Evolutionary conservation across 192 early-diverging fungal genomes (phyloP).

Genomic region (Rhizophagus sp.): DNA sequence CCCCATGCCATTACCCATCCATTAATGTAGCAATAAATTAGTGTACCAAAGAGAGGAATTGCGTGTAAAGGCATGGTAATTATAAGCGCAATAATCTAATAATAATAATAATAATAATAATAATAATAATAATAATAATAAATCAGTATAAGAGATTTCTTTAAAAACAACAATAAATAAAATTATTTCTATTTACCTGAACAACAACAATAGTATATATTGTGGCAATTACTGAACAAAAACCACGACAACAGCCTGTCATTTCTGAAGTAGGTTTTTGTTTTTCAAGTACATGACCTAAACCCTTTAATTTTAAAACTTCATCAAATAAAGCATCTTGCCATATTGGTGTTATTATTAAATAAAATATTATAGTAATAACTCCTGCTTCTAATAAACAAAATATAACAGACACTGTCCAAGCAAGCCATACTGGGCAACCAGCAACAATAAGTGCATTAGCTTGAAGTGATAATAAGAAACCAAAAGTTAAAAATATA

Average conservation of each 20-base stretch:
- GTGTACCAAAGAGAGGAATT: slow-evolving; percentile 57
- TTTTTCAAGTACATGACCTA: slow-evolving; percentile 45
- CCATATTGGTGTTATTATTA: slow-evolving; percentile 57
- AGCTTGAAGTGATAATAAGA: slow-evolving; percentile 58
- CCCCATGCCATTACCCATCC: slow-evolving; percentile 58
- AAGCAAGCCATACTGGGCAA: slow-evolving; percentile 61
- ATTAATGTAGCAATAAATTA: slow-evolving; percentile 49
- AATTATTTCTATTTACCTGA: neutral
- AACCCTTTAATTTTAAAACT: slow-evolving; percentile 46
- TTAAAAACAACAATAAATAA: neutral
- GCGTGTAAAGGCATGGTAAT: slow-evolving; percentile 62
- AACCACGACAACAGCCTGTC: slow-evolving; percentile 48
- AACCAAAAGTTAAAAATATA: slow-evolving; percentile 45
- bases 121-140: no score
- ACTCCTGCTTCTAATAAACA: slow-evolving; percentile 57
- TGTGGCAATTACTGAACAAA: slow-evolving; percentile 43
- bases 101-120: neutral
- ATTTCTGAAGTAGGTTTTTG: slow-evolving; percentile 39
- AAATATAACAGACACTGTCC: slow-evolving; percentile 61
- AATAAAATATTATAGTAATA: slow-evolving; percentile 55
- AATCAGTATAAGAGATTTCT: no score
- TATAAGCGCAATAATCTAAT: slow-evolving; percentile 50
- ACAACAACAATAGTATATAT: slow-evolving; percentile 30
- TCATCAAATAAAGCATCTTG: slow-evolving; percentile 62
- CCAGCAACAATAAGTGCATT: slow-evolving; percentile 51